Base-by-base conservation (phyloP, 1,284 basidiomycete species). In the Anthracocystis setariae region DNA sequence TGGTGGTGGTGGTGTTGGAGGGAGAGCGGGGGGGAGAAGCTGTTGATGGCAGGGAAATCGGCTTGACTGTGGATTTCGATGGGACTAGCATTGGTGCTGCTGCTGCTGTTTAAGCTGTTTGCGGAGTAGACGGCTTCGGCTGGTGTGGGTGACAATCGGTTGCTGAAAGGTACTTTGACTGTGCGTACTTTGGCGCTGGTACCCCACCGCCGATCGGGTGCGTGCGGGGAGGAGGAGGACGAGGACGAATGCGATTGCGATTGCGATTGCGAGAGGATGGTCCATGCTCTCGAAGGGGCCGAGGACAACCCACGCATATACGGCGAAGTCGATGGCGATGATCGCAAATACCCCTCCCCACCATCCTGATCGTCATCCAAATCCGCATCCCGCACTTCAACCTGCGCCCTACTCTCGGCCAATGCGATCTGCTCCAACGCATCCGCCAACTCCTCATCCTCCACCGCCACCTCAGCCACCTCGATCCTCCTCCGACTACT, bases 131-230 rank as follows among this genome's bases (percentile, higher is more conserved):
- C 47, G 3, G 62, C 50, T 18, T 63, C 59, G 1, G 54, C 59
- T 17, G 61, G 53, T 12, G 68, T 60, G 2, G 62, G 68, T 13
- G 70, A 47, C 29, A 67, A 25, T 4, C 78, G 51, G 27, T 71
- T 77, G 23, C 54, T 45, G 13, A 65, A 49, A 13, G 77, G 75
- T 3, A 80, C 74, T 3, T 66, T 50, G 8, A 82, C 70, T 2
- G 74, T 78, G 2, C 73, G 54, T 17, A 82, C 75, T 45, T 82
- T 82, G 43, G 61, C 73, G 43, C 71, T 55, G 27, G 70, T 51
- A 17, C 71, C 65, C 64, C 70, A 71, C 25, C 71, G 68, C 25
- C 71, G 29, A 12, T 29, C 29, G 7, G 29, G 29, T 7, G 29
- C 29, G 29, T 5, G 29, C 29, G 29, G 54, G 13, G 50, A 46